Evolutionary conservation across 306 rosid species (phyloP).

Genomic region (Boehmeria nivea): DNA sequence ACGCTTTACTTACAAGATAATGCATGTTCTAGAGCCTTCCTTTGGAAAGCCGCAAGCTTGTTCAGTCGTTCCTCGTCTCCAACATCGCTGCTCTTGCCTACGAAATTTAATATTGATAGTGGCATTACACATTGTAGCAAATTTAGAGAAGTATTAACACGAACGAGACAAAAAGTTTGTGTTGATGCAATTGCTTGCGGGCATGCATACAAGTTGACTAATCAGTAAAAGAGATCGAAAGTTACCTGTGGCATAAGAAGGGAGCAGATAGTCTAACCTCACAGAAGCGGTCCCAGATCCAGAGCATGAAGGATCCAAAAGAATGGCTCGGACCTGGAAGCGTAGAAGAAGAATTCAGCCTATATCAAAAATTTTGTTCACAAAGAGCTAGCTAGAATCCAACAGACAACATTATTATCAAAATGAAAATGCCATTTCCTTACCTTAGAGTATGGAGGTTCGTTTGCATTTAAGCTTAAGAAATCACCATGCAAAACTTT

Average conservation of each 20-base stretch:
- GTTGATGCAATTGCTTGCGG: too few relatives aligned
- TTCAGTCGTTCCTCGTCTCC: conserved; percentile 55
- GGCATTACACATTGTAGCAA: too few relatives aligned
- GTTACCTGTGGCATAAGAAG: conserved; percentile 65
- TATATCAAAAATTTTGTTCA: too few relatives aligned
- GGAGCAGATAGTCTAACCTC: conserved; percentile 84
- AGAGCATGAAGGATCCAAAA: conserved; percentile 90
- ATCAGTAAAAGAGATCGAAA: neutral
- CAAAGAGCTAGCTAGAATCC: neutral
- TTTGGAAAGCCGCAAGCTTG: conserved; percentile 84
- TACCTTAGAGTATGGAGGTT: conserved; percentile 66
- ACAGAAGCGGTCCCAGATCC: conserved; percentile 82
- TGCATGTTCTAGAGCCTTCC: conserved; percentile 76
- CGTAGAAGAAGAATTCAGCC: neutral
- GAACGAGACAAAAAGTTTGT: too few relatives aligned
- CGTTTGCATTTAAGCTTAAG: conserved; percentile 54
- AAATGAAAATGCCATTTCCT: conserved; percentile 2
- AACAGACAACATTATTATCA: neutral
- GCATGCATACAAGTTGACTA: too few relatives aligned
- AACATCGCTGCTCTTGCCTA: conserved; percentile 27
- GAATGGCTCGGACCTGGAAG: conserved; percentile 67
- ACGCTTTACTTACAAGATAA: conserved; percentile 49
- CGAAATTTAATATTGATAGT: neutral
- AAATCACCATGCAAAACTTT: conserved; percentile 76
- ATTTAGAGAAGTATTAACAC: too few relatives aligned